Evolutionary conservation across 352 stramenopile genomes (phyloP), one percentile per base, ranked within the genome.

Genomic region (Aphanomyces cochlioides): DNA sequence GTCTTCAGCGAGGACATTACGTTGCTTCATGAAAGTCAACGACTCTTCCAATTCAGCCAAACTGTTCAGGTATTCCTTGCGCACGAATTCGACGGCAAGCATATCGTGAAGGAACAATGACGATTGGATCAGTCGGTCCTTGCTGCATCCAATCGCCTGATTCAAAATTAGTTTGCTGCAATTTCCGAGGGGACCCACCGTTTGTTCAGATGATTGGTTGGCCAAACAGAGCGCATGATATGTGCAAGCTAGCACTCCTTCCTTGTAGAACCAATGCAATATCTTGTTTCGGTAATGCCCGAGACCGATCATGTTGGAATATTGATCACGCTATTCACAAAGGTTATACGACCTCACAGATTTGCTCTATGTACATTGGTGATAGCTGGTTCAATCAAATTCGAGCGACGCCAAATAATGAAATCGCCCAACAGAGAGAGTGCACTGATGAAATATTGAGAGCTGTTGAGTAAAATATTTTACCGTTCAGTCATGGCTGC

Each of bases 221-320:
- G 81, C 5, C 0, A 40, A 17, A 54, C 84, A 75, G 8, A 92
- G 67, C 34, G 85, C 84, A 72, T 91, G 82, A 59, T 83, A 92
- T 3, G 85, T 84, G 73, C 84, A 91, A 12, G 85, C 84, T 19
- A 92, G 28, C n/a, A 92, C 82, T 50, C 85, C 87, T 59, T 95
- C 87, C 17, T 74, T 76, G 74, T 88, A 86, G 72, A 95, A 95
- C 87, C 84, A 92, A 75, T 95, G 87, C 63, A 95, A 70, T 19
- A 95, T 72, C 70, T 95, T 95, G 75, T 95, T 95, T 73, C 87
- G 84, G 76, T 95, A 95, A 72, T 92, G 92, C 10, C 87, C 87
- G 2, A 95, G 76, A 3, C 85, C 85, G 69, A 95, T 92, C 82
- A 93, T 91, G 75, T 95, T 95, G 13, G 76, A 75, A 71, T 92